phyloP scores from a whole-genome alignment of 2,329 filamentous ascomycete genomes.

The Hypoxylon sp. region DNA sequence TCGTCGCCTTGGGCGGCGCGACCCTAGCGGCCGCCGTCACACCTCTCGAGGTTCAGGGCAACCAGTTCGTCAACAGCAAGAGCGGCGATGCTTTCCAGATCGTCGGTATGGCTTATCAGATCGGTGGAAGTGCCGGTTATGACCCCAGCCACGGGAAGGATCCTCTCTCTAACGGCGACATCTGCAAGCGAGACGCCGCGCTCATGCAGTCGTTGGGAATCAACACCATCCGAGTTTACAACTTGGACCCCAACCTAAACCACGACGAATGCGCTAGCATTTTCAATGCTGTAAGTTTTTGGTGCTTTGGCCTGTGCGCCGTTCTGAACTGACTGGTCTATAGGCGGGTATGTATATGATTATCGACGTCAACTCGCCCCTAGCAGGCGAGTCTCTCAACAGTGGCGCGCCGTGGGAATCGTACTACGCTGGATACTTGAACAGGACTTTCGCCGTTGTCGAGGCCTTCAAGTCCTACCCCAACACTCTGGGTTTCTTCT shows the following conservation, averaged over 20 bases:
- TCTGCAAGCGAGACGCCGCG: slow-evolving; percentile 75
- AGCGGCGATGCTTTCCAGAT: slow-evolving; percentile 75
- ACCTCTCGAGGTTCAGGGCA: slow-evolving; percentile 69
- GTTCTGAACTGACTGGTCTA: slow-evolving; percentile 16
- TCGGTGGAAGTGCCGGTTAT: slow-evolving; percentile 75
- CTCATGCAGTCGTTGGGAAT: slow-evolving; percentile 75
- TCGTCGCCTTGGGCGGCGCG: slow-evolving; percentile 68
- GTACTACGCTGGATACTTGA: slow-evolving; percentile 73
- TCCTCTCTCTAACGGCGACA: slow-evolving; percentile 70
- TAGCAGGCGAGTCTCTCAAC: slow-evolving; percentile 70
- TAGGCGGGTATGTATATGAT: slow-evolving; percentile 76
- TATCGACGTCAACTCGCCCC: slow-evolving; percentile 77
- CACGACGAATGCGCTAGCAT: slow-evolving; percentile 77
- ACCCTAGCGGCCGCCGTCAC: slow-evolving; percentile 69
- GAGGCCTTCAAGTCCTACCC: slow-evolving; percentile 77
- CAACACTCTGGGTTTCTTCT: slow-evolving; percentile 81
- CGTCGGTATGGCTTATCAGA: slow-evolving; percentile 78
- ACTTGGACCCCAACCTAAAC: slow-evolving; percentile 75
- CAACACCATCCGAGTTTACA: slow-evolving; percentile 79
- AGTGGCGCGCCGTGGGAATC: slow-evolving; percentile 69
- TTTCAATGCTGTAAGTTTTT: slow-evolving; percentile 70
- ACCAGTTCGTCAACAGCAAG: slow-evolving; percentile 71
- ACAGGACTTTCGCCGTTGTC: slow-evolving; percentile 76
- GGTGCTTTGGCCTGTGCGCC: not conserved
- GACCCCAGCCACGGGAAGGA: slow-evolving; percentile 68